Evolutionary conservation across 129 eudicot species (phyloP).

Genomic region (Centrapalus pauciflorus): DNA sequence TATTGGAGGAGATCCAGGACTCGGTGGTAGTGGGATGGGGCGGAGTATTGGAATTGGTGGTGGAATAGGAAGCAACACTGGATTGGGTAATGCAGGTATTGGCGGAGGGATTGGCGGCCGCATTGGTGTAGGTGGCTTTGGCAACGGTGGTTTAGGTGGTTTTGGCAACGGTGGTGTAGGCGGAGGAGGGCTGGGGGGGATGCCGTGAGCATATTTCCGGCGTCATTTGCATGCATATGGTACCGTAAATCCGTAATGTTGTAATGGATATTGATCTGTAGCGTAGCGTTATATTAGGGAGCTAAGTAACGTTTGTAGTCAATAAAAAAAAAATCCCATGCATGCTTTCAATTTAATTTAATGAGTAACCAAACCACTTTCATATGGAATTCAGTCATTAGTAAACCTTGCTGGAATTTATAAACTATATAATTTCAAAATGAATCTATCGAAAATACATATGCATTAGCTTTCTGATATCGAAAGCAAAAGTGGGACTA

Average conservation of each 20-base stretch:
- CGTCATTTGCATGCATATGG: constrained; percentile 18
- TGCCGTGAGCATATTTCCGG: constrained; percentile 9
- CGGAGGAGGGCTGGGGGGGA: constrained; percentile 22
- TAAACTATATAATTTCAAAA: too few relatives aligned
- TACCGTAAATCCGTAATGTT: not conserved
- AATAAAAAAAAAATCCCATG: constrained; percentile 8
- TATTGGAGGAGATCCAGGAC: not conserved
- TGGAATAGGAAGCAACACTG: constrained; percentile 2
- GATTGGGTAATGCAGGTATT: not conserved
- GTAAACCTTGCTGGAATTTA: too few relatives aligned
- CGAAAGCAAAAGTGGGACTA: too few relatives aligned
- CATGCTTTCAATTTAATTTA: constrained; percentile 10
- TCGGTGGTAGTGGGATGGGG: constrained; percentile 31
- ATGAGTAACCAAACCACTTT: too few relatives aligned
- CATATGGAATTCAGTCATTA: too few relatives aligned
- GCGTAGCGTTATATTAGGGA: not conserved
- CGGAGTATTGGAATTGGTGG: constrained; percentile 26
- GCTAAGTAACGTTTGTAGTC: not conserved
- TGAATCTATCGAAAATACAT: too few relatives aligned
- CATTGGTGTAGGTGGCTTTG: constrained; percentile 27
- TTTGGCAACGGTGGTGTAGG: constrained; percentile 20
- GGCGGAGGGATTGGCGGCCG: constrained; percentile 25
- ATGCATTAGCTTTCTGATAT: too few relatives aligned
- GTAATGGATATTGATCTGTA: not conserved
- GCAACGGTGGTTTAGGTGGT: constrained; percentile 7